Base-by-base conservation (phyloP, 805 yeast genomes). In the Hemisphaericaspora nanyangensis region DNA sequence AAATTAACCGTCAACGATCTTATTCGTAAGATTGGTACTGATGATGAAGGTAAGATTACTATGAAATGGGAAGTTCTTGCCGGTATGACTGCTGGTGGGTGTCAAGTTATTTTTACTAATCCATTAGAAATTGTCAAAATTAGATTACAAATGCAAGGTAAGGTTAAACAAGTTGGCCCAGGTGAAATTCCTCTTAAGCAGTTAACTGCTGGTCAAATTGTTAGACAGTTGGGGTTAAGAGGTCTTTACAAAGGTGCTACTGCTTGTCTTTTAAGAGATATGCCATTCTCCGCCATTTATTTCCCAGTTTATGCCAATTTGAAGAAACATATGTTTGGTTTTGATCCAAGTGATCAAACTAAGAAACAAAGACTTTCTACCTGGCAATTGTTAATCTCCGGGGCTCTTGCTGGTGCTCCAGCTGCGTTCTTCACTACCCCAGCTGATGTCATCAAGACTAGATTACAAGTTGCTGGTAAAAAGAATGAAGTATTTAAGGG, bases 341-440 rank as follows among this genome's bases (percentile, higher is more conserved):
- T 84, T 56, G 95, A 91, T 54, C 95, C 95, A 4, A 58, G 66
- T 34, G 77, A 77, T 54, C 73, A 78, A 19, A 72, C 72, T 39
- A 76, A 80, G 51, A 71, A 76, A 50, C 72, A 68, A 33, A 72
- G 75, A 45, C 76, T 90, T 44, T 79, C 79, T 46, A 79, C 95
- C 20, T 82, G 91, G 84, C 95, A 91, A 63, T 70, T 93, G 48
- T 75, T 91, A 44, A 60, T 78, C 4, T 78, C 95, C 44, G 99
- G 99, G 62, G 97, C 95, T 8, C 59, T 90, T 47, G 98, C 99
- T 11, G 99, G 98, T 58, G 88, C 95, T 70, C 99, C 99, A 7
- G 95, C 98, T 22, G 98, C 98, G 8, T 91, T 85, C 61, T 69
- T 90, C 49, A 91, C 99, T 2, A 91, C 99, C 0, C 99, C 99